These are phyloP conservation scores for Salicornia ramosissima DNA, from an alignment of 148 eudicot species.

Conservation along the genomic window DNA sequence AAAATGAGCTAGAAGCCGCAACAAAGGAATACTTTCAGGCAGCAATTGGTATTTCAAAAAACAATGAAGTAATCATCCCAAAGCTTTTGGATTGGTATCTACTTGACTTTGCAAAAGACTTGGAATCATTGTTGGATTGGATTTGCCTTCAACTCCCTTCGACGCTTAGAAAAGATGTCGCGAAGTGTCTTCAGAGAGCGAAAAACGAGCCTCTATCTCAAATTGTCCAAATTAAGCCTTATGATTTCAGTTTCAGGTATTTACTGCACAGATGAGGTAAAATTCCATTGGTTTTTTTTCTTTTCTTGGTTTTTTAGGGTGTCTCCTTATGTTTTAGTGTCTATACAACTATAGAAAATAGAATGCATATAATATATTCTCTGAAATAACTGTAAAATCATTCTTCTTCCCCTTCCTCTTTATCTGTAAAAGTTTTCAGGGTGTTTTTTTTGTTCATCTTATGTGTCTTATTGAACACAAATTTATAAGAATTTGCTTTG, in stretches of 20 bases:
- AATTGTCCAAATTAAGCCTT: slow-evolving; percentile 48
- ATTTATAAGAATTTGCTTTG: neutral
- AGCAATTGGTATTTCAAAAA: slow-evolving; percentile 51
- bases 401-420: neutral
- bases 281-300: neutral
- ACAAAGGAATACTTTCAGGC: slow-evolving; percentile 77
- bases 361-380: slow-evolving; percentile 9
- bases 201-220: slow-evolving; percentile 50
- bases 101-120: slow-evolving; percentile 87
- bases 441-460: neutral
- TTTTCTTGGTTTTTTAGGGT: neutral
- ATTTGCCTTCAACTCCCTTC: slow-evolving; percentile 74
- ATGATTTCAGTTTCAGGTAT: slow-evolving; percentile 83
- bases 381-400: slow-evolving; percentile 17
- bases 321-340: slow-evolving; percentile 6
- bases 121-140: slow-evolving; percentile 84
- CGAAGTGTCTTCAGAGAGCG: slow-evolving; percentile 46
- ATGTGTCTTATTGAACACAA: neutral
- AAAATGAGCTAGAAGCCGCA: slow-evolving; percentile 69
- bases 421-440: slow-evolving; percentile 3
- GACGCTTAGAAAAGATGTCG: slow-evolving; percentile 48
- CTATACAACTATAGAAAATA: slow-evolving; percentile 16
- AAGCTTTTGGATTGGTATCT: slow-evolving; percentile 82
- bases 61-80: slow-evolving; percentile 58
- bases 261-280: slow-evolving; percentile 42